Evolutionary conservation across 768 basidiomycete genomes (phyloP), one percentile per base, ranked within the genome.

Genomic region (Pleurotus tuoliensis): DNA sequence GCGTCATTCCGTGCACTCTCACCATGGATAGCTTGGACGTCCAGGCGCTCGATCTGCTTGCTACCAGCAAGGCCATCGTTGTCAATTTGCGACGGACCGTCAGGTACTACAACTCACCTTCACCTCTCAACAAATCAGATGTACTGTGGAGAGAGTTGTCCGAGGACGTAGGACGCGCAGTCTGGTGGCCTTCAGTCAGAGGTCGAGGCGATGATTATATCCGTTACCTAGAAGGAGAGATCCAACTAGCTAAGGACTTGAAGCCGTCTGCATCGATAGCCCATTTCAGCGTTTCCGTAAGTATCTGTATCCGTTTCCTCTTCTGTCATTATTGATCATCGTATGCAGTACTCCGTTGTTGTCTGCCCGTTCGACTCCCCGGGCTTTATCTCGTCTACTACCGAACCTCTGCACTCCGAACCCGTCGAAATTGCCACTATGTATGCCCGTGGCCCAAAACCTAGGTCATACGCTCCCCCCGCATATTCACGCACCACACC

Each of bases 401-500:
- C 67, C 13, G 64, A 69, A 4, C 66, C 73, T 8, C 69, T 82
- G 16, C 64, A 81, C 40, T 75, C 75, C 15, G 78, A 79, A 62
- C 78, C 78, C 15, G 77, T 83, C 24, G 76, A 80, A 61, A 80
- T 83, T 48, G 77, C 76, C 20, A 81, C 81, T 3, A 73, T 77
- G 69, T 72, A 79, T 57, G 74, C 76, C 8, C 76, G 73, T 66
- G 82, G 81, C 18, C 77, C 79, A 15, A 75, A 78, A 22, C 74
- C 78, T 20, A 69, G 71, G 20, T 75, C 76, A 15, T 81, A 81
- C 62, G 71, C 81, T 8, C 82, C 82, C 40, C 81, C 81, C 50
- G 73, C 73, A 55, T 82, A 82, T 59, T 73, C 77, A 47, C 59
- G 68, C 18, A 52, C 62, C 59, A 58, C 68, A 64, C 67, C 64